Evolutionary conservation across 106 monocot species (phyloP), one percentile per base, ranked within the genome.

Genomic region (Iris macrosiphon): DNA sequence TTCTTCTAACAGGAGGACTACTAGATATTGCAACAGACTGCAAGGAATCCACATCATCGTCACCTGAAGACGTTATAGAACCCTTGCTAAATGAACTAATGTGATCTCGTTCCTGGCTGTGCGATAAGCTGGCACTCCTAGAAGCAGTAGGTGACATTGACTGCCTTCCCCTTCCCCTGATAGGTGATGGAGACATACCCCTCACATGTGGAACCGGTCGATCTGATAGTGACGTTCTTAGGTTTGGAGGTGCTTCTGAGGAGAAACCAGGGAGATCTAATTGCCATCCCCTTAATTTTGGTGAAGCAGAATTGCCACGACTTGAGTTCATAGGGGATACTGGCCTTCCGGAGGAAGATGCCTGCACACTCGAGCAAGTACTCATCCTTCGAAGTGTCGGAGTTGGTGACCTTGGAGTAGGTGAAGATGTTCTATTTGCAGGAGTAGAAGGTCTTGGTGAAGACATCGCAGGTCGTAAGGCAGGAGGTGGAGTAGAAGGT

Each of bases 41-140:
- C 60, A 88, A 23, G 21, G 82, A 89, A 41, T 85, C 89, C 32
- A 75, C 49, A 47, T 85, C 94, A 72, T 85, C 89, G 44, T 94
- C 84, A 60, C 78, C 70, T 23, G 72, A 92, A 61, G 78, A 81
- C 37, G 45, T 59, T 65, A 64, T 48, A 68, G 84, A 90, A 18
- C 77, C 72, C 54, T 69, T 83, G 72, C 75, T 77, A 51, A 58
- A 72, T 10, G 64, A 70, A 42, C 79, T 77, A 19, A 73, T 62
- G 27, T 43, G 42, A 45, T 79, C 81, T 46, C 66, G 45, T 26
- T 80, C 89, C 40, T 77, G 64, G 65, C 85, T 75, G 7, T 83
- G 76, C 34, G 79, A 77, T 57, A 74, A 80, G 51, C 63, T 73
- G 37, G 60, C 63, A 46, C 95, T 85, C 75, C 82, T 79, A 49